A percentile compares a stretch with the other conserved stretches of the same genome.
Evolutionary conservation across 768 basidiomycete genomes (phyloP).

Genomic region (Tremella yokohamensis): DNA sequence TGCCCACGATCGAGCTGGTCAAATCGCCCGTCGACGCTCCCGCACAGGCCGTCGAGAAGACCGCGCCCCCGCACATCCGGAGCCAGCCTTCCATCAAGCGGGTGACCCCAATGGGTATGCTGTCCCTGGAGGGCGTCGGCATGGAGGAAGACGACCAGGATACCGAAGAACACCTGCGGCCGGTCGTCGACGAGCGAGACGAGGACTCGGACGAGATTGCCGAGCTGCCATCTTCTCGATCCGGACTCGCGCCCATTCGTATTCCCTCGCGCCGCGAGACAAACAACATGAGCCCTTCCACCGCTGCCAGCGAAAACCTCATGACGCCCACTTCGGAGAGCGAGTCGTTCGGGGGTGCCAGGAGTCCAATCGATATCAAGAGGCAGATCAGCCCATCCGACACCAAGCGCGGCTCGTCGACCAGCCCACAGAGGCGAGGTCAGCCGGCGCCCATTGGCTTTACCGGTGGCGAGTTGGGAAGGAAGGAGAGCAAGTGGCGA

Average conservation of each 20-base stretch:
- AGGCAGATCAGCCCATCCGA: not conserved
- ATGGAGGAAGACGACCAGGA: slow-evolving; percentile 30
- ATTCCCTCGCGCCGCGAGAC: slow-evolving; percentile 5
- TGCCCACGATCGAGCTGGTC: not conserved
- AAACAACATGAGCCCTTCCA: slow-evolving; percentile 3
- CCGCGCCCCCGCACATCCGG: not conserved
- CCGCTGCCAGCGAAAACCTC: slow-evolving; percentile 1
- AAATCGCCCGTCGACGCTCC: not conserved
- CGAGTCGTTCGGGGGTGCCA: slow-evolving; percentile 3
- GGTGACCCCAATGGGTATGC: slow-evolving; percentile 22
- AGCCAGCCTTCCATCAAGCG: slow-evolving; percentile 3
- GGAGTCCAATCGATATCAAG: slow-evolving; percentile 3
- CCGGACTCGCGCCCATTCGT: not conserved
- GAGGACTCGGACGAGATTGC: slow-evolving; percentile 22
- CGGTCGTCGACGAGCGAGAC: slow-evolving; percentile 6
- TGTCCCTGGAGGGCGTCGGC: slow-evolving; percentile 33
- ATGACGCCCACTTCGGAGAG: slow-evolving; percentile 16
- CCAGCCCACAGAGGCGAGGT: slow-evolving; percentile 1
- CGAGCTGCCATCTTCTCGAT: slow-evolving; percentile 22
- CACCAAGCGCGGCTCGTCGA: no score
- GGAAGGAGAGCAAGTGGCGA: slow-evolving; percentile 25
- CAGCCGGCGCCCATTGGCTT: slow-evolving; percentile 1
- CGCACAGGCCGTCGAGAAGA: not conserved
- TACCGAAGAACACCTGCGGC: not conserved
- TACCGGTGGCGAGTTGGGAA: not conserved